Base-by-base conservation (phyloP, 768 basidiomycete genomes). In the Serpula lacrymans region DNA sequence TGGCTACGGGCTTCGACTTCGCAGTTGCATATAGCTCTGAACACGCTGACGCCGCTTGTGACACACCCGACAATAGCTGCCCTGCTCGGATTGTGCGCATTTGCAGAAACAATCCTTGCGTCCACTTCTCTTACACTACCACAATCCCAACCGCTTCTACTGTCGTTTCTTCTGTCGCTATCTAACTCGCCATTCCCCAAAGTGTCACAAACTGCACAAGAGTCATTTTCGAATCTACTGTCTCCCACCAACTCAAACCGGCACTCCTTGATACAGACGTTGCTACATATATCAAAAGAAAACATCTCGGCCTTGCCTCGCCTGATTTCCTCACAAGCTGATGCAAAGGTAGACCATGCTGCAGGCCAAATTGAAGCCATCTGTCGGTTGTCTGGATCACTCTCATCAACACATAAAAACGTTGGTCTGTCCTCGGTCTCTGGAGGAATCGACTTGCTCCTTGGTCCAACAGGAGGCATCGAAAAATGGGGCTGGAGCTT, bases 401-500 rank as follows among this genome's bases (percentile, higher is more conserved):
- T 51, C 10, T 32, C 44, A n/a, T 27, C 46, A 6, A 8, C 36
- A 18, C 40, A 50, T 2, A 51, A 48, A 41, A 21, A 28, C n/a
- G 30, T 39, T 24, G 55, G 65, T 11, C 50, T 74, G 21, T 53
- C 66, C 2, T 51, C 72, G n/a, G 69, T 88, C 24, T 69, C 75
- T 11, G 58, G 67, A 12, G 70, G 68, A 26, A 65, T 89, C 3
- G 76, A 72, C 6, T 75, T 74, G 40, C 69, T 92, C 5, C 71
- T 95, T 1, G 92, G 92, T 3, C 84, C 91, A 1, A 74, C 67
- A 0, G 90, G 91, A 5, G 84, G 87, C 0, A 79, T 96, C 13
- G 91, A 96, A 52, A 82, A 82, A 58, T 98, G 93, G 95, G 88
- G 91, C 4, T 92, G 87, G 84, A 77, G 78, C 34, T 55, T 99